Evolutionary conservation across 495 filamentous ascomycete genomes (phyloP).

Genomic region (Penicillium chermesinum): DNA sequence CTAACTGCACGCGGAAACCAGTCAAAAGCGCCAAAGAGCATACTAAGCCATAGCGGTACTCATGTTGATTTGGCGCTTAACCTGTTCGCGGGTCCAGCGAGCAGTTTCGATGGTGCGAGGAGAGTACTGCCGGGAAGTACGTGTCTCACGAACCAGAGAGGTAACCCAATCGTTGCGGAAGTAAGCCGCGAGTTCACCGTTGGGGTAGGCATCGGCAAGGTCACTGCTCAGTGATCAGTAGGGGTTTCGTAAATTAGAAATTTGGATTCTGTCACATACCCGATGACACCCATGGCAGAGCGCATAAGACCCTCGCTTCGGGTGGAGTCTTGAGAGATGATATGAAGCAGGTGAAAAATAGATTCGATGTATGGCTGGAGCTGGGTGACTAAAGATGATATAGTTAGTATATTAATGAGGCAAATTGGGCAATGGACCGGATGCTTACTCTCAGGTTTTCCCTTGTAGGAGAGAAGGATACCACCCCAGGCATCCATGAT

Average conservation of each 20-base stretch:
- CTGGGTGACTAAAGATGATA: conserved; percentile 47
- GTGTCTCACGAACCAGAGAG: conserved; percentile 78
- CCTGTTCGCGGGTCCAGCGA: conserved; percentile 94
- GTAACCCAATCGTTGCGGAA: conserved; percentile 91
- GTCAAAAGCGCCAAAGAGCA: conserved; percentile 2
- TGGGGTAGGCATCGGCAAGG: conserved; percentile 86
- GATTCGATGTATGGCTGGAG: conserved; percentile 75
- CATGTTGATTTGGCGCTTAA: conserved; percentile 77
- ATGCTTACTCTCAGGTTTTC: conserved; percentile 45
- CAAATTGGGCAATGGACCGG: background rate
- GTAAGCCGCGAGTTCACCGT: conserved; percentile 74
- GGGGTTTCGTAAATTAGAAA: background rate
- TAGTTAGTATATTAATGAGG: conserved; percentile 6
- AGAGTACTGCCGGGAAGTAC: conserved; percentile 76
- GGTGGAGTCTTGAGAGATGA: conserved; percentile 73
- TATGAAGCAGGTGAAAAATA: conserved; percentile 84
- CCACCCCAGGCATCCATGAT: conserved; percentile 99
- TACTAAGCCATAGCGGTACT: conserved; percentile 36
- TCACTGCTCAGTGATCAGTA: conserved; percentile 62
- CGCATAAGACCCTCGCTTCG: conserved; percentile 88
- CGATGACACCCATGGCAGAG: conserved; percentile 91
- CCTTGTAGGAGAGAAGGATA: conserved; percentile 88
- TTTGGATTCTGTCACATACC: conserved; percentile 51
- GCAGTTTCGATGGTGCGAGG: conserved; percentile 85
- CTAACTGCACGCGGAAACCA: background rate